Percentiles rank a stretch among this genome's conserved stretches.
Evolutionary conservation across 371 early-diverging fungal genomes (phyloP).

Genomic region (Mucor mucedo): DNA sequence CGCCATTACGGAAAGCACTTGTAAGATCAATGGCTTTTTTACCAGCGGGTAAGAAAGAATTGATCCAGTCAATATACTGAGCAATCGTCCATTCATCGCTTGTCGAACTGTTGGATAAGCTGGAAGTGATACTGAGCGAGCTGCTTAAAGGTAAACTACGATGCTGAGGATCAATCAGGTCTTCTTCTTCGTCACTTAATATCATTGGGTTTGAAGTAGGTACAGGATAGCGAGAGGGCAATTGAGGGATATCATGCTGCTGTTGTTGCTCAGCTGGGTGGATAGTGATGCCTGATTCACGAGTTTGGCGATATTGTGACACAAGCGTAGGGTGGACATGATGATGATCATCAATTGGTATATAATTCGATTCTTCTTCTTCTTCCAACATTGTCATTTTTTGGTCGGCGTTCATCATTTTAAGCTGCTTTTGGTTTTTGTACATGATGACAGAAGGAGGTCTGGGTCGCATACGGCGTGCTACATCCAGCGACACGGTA

Average conservation of each 20-base stretch:
- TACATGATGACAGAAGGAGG: conserved; percentile 66
- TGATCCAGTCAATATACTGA: conserved; percentile 61
- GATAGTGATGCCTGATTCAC: conserved; percentile 32
- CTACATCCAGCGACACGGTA: conserved; percentile 66
- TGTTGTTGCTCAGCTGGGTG: conserved; percentile 16
- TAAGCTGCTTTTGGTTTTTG: conserved; percentile 35
- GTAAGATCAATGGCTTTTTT: conserved; percentile 49
- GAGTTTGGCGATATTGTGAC: conserved; percentile 23
- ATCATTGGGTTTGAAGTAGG: background rate
- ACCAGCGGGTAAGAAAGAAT: conserved; percentile 48
- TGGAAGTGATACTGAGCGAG: conserved; percentile 19
- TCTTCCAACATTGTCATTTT: conserved; percentile 37
- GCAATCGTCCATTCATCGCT: conserved; percentile 18
- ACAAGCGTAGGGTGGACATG: conserved; percentile 2
- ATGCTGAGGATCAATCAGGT: conserved; percentile 41
- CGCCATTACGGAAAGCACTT: conserved; percentile 59
- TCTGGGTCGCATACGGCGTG: conserved; percentile 67
- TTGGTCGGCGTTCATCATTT: conserved; percentile 19
- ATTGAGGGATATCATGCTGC: conserved; percentile 3
- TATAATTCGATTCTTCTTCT: conserved; percentile 21
- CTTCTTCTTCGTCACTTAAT: conserved; percentile 33
- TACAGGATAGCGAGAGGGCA: background rate
- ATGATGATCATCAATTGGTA: background rate
- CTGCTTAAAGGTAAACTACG: conserved; percentile 20
- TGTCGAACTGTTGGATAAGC: conserved; percentile 12